A percentile compares a stretch with the other conserved stretches of the same genome.
These are phyloP conservation scores for Tylopilus sp. DNA, from an alignment of 1,284 basidiomycete genomes.

Conservation along the genomic window DNA sequence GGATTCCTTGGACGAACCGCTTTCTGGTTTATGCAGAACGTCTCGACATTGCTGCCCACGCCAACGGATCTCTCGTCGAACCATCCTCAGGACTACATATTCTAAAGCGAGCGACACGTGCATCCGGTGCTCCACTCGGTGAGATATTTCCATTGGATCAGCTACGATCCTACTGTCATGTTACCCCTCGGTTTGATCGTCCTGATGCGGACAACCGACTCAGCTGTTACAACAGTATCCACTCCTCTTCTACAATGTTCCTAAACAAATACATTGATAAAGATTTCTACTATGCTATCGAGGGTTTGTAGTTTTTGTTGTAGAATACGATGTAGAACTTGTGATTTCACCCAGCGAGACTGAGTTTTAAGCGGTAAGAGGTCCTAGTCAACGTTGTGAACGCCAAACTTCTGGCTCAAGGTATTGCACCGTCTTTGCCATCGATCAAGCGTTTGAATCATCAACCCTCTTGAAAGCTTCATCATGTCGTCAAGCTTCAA, in stretches of 20 bases:
- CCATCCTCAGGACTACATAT: slow-evolving; percentile 31
- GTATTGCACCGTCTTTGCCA: no score
- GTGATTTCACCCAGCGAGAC: no score
- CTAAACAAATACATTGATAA: slow-evolving; percentile 47
- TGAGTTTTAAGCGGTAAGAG: no score
- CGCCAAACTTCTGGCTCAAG: no score
- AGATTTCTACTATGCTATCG: slow-evolving; percentile 32
- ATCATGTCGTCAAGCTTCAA: no score
- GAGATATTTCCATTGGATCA: slow-evolving; percentile 42
- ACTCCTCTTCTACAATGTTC: slow-evolving; percentile 32
- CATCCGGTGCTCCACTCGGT: slow-evolving; percentile 25
- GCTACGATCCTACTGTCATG: slow-evolving; percentile 32
- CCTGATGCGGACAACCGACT: slow-evolving; percentile 34
- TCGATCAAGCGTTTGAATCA: no score
- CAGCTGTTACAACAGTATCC: slow-evolving; percentile 30
- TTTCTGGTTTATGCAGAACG: not conserved
- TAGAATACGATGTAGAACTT: no score
- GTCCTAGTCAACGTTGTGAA: no score
- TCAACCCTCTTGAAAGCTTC: no score
- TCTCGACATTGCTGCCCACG: not conserved
- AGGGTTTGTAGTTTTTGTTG: no score
- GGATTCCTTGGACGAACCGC: not conserved
- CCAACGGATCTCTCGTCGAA: slow-evolving; percentile 12
- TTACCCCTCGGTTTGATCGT: slow-evolving; percentile 39
- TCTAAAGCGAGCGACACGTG: slow-evolving; percentile 30